These are phyloP conservation scores for Aspergillus eucalypticola DNA, from an alignment of 2,329 filamentous ascomycete genomes.

Conservation along the genomic window DNA sequence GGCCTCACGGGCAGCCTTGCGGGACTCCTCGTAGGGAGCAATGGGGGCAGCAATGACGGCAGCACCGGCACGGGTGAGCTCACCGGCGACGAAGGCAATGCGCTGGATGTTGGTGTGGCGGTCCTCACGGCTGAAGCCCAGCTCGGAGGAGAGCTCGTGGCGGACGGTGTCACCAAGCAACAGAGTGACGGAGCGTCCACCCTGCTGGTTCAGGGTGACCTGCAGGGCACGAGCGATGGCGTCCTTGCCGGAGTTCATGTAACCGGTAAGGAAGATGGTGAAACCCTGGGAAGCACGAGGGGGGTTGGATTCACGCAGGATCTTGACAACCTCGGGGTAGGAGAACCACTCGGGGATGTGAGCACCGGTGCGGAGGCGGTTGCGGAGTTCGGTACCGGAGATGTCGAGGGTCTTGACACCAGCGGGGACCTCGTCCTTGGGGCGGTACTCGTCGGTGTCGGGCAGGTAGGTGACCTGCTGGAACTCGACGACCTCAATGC, in stretches of 20 bases:
- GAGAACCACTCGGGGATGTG: conserved; percentile 99
- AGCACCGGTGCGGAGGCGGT: conserved; percentile 83
- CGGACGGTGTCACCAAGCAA: conserved; percentile 95
- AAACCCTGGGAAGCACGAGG: conserved; percentile 90
- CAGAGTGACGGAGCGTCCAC: conserved; percentile 89
- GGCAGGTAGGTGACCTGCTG: conserved; percentile 99
- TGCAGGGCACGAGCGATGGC: conserved; percentile 93
- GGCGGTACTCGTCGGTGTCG: conserved; percentile 93
- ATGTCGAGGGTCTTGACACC: conserved; percentile 86
- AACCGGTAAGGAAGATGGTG: conserved; percentile 96
- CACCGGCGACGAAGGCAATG: conserved; percentile 93
- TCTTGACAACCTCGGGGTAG: conserved; percentile 96
- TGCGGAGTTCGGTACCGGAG: conserved; percentile 85
- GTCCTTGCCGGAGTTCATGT: conserved; percentile 96
- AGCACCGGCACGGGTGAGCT: conserved; percentile 88
- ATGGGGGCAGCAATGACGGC: conserved; percentile 97
- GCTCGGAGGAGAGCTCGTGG: conserved; percentile 86
- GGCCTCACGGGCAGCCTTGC: conserved; percentile 76
- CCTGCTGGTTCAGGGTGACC: conserved; percentile 96
- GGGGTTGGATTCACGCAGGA: conserved; percentile 94
- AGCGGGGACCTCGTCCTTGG: conserved; percentile 82
- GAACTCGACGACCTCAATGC: conserved; percentile 98
- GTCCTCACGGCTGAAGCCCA: conserved; percentile 92
- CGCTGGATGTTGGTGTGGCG: conserved; percentile 92
- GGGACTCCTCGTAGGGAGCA: conserved; percentile 81